Conservation (phyloP, 331 rosid species). For the Telfairia occidentalis region DNA sequence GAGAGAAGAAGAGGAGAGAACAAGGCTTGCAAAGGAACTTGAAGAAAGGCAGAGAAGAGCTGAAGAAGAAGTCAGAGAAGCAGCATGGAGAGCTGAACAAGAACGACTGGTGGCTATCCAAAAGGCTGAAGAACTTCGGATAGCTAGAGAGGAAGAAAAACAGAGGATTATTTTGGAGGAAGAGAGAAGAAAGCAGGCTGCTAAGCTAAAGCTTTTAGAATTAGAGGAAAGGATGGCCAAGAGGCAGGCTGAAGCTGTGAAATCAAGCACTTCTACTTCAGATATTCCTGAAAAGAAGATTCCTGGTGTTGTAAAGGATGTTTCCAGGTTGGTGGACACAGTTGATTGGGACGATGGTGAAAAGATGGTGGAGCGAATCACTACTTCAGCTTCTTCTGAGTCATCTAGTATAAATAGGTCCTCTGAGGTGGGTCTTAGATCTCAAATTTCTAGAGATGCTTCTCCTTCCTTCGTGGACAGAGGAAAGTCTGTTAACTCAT, state of each 20-base stretch:
- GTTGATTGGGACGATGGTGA: constrained; percentile 94
- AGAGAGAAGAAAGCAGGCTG: constrained; percentile 90
- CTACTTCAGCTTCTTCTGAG: constrained; percentile 75
- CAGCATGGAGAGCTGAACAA: constrained; percentile 89
- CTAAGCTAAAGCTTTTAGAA: constrained; percentile 81
- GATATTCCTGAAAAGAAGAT: constrained; percentile 40
- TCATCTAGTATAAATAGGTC: constrained; percentile 60
- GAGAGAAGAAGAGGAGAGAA: constrained; percentile 84
- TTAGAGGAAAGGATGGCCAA: constrained; percentile 86
- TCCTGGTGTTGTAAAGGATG: constrained; percentile 30
- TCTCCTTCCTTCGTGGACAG: constrained; percentile 50
- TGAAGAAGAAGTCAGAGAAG: constrained; percentile 94
- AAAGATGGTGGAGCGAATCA: constrained; percentile 77
- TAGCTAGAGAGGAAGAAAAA: constrained; percentile 78
- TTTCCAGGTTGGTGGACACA: constrained; percentile 36
- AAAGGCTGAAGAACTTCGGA: constrained; percentile 77
- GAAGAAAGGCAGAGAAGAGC: constrained; percentile 70
- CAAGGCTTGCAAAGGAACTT: constrained; percentile 55
- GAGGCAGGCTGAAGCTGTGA: constrained; percentile 55
- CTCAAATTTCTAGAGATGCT: constrained; percentile 45
- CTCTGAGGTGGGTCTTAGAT: constrained; percentile 50
- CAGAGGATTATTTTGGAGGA: constrained; percentile 61
- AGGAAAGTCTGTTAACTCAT: constrained; percentile 56
- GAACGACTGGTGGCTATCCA: constrained; percentile 57
- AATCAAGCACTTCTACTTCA: constrained; percentile 27